Evolutionary conservation across 179 eudicot genomes (phyloP), one percentile per base, ranked within the genome.

Genomic region (Silene vulgaris): DNA sequence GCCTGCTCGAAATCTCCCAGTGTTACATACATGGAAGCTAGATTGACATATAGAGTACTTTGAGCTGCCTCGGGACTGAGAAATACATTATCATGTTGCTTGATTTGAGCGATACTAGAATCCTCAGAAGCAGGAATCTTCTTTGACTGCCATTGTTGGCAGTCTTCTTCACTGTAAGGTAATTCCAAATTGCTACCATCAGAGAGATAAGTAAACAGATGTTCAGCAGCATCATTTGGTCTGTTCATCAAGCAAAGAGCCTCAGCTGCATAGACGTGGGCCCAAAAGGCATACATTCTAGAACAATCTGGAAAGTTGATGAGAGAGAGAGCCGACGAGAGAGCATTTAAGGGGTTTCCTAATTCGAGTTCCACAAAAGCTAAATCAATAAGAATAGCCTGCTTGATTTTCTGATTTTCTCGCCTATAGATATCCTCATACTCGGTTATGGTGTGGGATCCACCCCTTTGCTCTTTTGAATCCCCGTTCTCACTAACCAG

Each of bases 21-120:
- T 74, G 89, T 78, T 0, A 83, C 91, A 74, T 63, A 81, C 85
- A 87, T 73, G 40, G 81, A 76, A 32, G 97, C 99, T 76, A 86
- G 80, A 80, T 92, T 88, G 29, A 87, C 86, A 66, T 82, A 87
- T 30, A 92, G 86, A 43, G 84, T 78, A 37, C 90, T 90, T 14
- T 89, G 90, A n/a, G 97, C 99, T 82, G 89, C 91, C 78, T 86
- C 93, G 0, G 97, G 97, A 67, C 85, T 84, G 64, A 84, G 81
- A 72, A 88, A 83, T 57, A 74, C 61, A 60, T 76, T 67, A 50
- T 77, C 86, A 54, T 80, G 86, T 14, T 75, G 74, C 70, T 86
- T 48, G 8, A 57, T 71, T 45, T 80, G 68, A 14, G 72, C 87
- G 19, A 72, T 82, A 76, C 75, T 83, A 19, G 79, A 74, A 69